Evolutionary conservation across 257 asterid species (phyloP).

Genomic region (Ligustrum vulgare): DNA sequence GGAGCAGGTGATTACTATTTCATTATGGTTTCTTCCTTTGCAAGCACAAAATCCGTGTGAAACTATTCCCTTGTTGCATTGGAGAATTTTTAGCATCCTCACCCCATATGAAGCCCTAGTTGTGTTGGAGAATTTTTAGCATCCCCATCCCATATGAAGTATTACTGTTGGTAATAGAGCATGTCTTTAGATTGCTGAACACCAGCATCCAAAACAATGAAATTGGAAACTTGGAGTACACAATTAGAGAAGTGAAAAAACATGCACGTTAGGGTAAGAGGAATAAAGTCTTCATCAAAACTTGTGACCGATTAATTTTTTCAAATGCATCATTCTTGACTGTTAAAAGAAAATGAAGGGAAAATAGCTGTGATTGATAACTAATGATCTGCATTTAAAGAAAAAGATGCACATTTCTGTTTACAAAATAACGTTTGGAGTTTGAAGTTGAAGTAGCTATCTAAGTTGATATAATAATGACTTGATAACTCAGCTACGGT

Average conservation of each 20-base stretch:
- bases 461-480: background rate
- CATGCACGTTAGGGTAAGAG: background rate
- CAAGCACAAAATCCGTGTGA: background rate
- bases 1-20: slow-evolving; percentile 53
- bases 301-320: background rate
- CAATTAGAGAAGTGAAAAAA: background rate
- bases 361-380: background rate
- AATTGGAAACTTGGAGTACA: background rate
- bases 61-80: background rate
- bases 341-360: background rate
- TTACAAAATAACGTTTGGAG: background rate
- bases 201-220: background rate
- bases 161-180: background rate
- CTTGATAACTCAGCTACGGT: background rate
- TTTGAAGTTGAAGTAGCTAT: background rate
- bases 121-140: too few relatives aligned
- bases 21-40: background rate
- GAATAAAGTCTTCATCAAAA: background rate
- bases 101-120: background rate
- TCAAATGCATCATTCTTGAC: background rate
- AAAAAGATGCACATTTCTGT: background rate
- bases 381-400: background rate
- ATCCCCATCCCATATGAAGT: background rate
- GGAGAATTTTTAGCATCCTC: too few relatives aligned
- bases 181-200: background rate